Base-by-base conservation (phyloP, 495 filamentous ascomycete genomes). In the Tuber melanosporum region DNA sequence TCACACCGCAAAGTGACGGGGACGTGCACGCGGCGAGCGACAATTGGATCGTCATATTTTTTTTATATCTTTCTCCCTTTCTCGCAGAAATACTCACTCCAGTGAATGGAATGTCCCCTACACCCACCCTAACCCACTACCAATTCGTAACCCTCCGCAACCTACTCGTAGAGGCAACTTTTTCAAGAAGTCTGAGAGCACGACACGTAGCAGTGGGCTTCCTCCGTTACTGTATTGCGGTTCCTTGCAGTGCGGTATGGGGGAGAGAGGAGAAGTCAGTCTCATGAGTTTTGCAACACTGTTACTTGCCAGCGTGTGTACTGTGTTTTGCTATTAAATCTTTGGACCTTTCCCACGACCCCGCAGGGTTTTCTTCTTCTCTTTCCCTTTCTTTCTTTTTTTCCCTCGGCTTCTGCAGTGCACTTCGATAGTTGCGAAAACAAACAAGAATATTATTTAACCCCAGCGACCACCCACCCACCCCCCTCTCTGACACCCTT, bases 41-140 rank as follows among this genome's bases (percentile, higher is more conserved):
- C 15, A 12, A 66, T 66, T 66, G 57, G 57, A 66, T 36, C 57
- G 14, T 66, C 57, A 66, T 66, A 32, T 66, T 66, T 66, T 66
- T 17, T 17, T 15, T 57, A 22, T 66, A 15, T 14, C 57, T 32
- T 32, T 66, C 57, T 32, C 57, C 26, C 26, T 62, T 62, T 26
- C 52, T 66, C 15, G 57, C 57, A 66, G 57, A 66, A 66, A 32
- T 66, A 32, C 57, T 66, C 57, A 32, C 57, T 66, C 57, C 57
- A 66, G 57, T 66, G n/a, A n/a, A 66, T 32, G 57, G 57, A 66
- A 66, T 66, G 57, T 32, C 57, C 26, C 57, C 57, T 66, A 66
- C 57, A 66, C 57, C 57, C 57, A 66, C n/a, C 26, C 57, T 9
- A 32, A 66, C 57, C 32, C 26, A 66, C n/a, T 32, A 32, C 57